Evolutionary conservation across 2,329 filamentous ascomycete genomes (phyloP), one percentile per base, ranked within the genome.

Genomic region (Lachnellula willkommii): DNA sequence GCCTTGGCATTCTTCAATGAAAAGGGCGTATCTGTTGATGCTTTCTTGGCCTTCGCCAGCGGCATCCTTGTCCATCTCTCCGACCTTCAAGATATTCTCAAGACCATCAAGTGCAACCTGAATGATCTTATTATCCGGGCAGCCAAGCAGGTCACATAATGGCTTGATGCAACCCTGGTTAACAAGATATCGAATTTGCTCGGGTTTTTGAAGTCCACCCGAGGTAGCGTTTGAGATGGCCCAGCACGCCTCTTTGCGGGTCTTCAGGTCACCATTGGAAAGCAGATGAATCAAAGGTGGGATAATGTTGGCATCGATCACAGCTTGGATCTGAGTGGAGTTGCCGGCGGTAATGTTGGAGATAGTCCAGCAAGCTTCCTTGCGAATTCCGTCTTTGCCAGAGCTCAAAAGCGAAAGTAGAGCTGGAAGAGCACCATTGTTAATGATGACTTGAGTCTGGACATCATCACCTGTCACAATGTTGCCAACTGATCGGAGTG

Each of bases 71-170:
- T 99, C 94, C 77, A 97, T 90, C 68, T 99, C 94, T 53, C 94
- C 94, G 61, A 99, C 94, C 87, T 99, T 99, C 70, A 99, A 85
- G 63, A 99, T 97, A 76, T 99, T 99, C 85, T 99, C 94, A 54
- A 99, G 82, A 53, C 94, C 94, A 69, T 99, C 94, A 49, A 99
- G 84, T 62, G 94, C 94, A 64, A 99, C 94, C 75, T 99, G 94
- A 68, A 99, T 99, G 72, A 99, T 99, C 84, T 99, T 99, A 79
- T 99, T 99, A 75, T 99, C 94, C 32, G 95, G 95, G 80, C 94
- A 99, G 40, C 84, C 85, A 55, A 99, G 84, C 26, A 99, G 84
- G 69, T 99, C 94, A 73, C 94, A 99, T 36, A 99, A 82, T 4
- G 94, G 94, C 77, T 93, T 95, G 77, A 99, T 97, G 79, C 92